phyloP scores from a whole-genome alignment of 257 asterid species.

The Pogostemon cablin region DNA sequence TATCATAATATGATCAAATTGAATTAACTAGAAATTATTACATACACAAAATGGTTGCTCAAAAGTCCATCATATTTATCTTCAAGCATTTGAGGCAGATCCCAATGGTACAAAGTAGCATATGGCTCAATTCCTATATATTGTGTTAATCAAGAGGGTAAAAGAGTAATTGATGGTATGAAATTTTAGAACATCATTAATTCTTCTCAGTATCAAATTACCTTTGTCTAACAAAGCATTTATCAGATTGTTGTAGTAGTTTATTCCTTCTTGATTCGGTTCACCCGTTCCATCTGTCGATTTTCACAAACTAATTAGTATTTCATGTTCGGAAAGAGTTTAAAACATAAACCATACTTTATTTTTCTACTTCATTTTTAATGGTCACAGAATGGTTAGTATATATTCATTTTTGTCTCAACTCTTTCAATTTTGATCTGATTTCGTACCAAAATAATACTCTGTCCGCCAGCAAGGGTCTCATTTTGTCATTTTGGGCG shows the following conservation, averaged over 20 bases:
- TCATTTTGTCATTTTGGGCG: too few relatives aligned
- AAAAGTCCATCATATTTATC: constrained; percentile 71
- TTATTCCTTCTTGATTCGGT: constrained; percentile 75
- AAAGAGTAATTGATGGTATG: background rate
- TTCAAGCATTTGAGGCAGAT: constrained; percentile 76
- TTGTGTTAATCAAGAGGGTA: too few relatives aligned
- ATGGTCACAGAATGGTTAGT: too few relatives aligned
- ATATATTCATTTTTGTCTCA: too few relatives aligned
- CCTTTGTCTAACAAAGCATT: constrained; percentile 72
- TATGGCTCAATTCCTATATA: constrained; percentile 69
- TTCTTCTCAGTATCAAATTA: constrained; percentile 16
- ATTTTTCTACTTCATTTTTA: too few relatives aligned
- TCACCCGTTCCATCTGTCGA: constrained; percentile 75
- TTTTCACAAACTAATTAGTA: background rate
- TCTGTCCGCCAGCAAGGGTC: too few relatives aligned
- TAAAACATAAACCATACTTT: too few relatives aligned
- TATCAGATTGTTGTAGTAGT: constrained; percentile 74
- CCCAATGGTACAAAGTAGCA: constrained; percentile 89
- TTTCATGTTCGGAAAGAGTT: too few relatives aligned
- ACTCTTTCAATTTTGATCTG: too few relatives aligned
- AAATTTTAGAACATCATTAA: background rate
- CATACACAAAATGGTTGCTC: constrained; percentile 63
- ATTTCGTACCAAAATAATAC: too few relatives aligned
- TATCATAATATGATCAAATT: background rate
- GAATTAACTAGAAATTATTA: constrained; percentile 6